Conservation (phyloP, 805 yeast genomes). For the Torulaspora franciscae region DNA sequence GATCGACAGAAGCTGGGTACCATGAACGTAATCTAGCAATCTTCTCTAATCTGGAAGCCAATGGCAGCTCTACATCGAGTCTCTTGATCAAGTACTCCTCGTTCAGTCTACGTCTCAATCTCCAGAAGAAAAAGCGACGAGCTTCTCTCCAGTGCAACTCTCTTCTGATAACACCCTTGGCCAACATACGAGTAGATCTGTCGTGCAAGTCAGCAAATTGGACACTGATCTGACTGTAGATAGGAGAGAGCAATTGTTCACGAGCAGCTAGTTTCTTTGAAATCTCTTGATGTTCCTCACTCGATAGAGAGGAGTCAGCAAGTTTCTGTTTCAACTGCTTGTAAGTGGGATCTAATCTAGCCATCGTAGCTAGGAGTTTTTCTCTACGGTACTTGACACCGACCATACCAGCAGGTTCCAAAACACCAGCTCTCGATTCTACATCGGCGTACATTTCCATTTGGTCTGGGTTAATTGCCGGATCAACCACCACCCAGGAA, state of each 20-base stretch:
- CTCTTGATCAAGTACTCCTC: constrained; percentile 83
- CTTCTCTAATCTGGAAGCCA: constrained; percentile 68
- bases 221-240: constrained; percentile 85
- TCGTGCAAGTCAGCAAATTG: constrained; percentile 98
- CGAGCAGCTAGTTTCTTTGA: constrained; percentile 67
- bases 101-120: constrained; percentile 89
- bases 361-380: constrained; percentile 85
- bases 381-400: constrained; percentile 97
- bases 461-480: constrained; percentile 92
- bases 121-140: constrained; percentile 98
- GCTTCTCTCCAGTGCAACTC: constrained; percentile 82
- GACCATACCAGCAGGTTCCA: constrained; percentile 99
- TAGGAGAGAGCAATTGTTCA: constrained; percentile 75
- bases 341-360: constrained; percentile 76
- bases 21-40: constrained; percentile 83
- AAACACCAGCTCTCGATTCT: constrained; percentile 93
- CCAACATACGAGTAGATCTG: constrained; percentile 94
- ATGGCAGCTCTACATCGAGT: constrained; percentile 57
- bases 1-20: constrained; percentile 68
- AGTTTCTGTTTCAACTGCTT: constrained; percentile 60
- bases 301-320: constrained; percentile 46
- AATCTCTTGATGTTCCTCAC: constrained; percentile 62
- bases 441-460: constrained; percentile 99
- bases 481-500: constrained; percentile 99
- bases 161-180: constrained; percentile 84